These are phyloP conservation scores for Phaseolus coccineus DNA, from an alignment of 331 rosid species.

Conservation along the genomic window DNA sequence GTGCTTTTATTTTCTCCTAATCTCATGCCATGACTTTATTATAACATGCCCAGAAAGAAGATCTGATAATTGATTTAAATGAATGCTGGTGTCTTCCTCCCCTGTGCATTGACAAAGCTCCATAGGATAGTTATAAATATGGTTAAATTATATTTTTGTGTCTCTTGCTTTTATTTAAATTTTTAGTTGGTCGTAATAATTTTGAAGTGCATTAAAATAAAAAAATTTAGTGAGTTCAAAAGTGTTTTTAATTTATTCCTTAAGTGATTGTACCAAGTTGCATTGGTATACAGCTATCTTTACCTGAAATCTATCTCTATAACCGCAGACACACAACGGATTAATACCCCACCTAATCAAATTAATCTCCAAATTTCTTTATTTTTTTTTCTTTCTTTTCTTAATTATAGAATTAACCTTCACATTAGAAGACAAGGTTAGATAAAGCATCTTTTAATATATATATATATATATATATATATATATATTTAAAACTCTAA, in stretches of 20 bases:
- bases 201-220: too few species aligned
- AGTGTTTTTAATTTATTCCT: too few species aligned
- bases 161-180: too few species aligned
- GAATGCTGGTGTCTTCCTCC: background rate
- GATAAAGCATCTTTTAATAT: background rate
- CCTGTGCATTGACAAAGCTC: too few species aligned
- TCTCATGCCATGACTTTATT: background rate
- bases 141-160: too few species aligned
- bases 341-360: background rate
- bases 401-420: background rate
- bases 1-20: background rate
- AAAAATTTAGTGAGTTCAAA: too few species aligned
- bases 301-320: background rate
- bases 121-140: too few species aligned
- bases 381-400: background rate
- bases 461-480: too few species aligned
- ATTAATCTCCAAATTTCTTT: background rate
- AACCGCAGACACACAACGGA: background rate
- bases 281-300: background rate
- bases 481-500: background rate
- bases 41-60: background rate
- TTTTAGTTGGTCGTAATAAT: too few species aligned
- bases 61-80: background rate
- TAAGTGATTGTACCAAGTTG: background rate
- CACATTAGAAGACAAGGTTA: background rate